A percentile compares a stretch with the other conserved stretches of the same genome.
Evolutionary conservation across 1,284 basidiomycete species (phyloP).

Genomic region (Heterobasidion annosum): DNA sequence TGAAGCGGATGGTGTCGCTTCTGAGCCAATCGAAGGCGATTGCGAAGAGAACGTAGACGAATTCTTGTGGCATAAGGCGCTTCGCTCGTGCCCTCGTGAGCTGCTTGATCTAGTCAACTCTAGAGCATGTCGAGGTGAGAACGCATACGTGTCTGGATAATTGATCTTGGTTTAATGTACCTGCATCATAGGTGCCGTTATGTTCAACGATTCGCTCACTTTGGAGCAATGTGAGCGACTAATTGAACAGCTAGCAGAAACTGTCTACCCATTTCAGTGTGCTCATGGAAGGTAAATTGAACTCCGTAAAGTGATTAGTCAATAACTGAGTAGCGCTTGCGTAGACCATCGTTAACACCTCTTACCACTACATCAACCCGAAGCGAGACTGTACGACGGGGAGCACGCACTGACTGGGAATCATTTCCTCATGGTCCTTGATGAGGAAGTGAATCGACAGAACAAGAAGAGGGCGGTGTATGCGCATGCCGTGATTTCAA

Average conservation of each 20-base stretch:
- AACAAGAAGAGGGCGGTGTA: too few species aligned
- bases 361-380: constrained; percentile 11
- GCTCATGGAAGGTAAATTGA: constrained; percentile 75
- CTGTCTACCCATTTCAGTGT: constrained; percentile 85
- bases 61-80: constrained; percentile 55
- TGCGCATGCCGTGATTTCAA: too few species aligned
- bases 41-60: constrained; percentile 11
- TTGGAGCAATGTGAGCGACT: constrained; percentile 63
- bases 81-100: constrained; percentile 72
- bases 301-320: constrained; percentile 19
- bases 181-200: constrained; percentile 73
- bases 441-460: background rate
- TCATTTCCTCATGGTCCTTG: background rate
- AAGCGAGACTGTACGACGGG: background rate
- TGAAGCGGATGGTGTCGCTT: constrained; percentile 16
- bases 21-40: too few species aligned
- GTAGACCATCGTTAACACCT: constrained; percentile 21
- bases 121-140: constrained; percentile 82
- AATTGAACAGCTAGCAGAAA: constrained; percentile 55
- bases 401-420: background rate
- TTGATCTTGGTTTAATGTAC: background rate
- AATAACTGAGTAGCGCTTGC: background rate
- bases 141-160: background rate
- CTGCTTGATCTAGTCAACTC: constrained; percentile 83
- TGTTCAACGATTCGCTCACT: constrained; percentile 86